A percentile compares a stretch with the other conserved stretches of the same genome.
These are phyloP conservation scores for Barbarea vulgaris DNA, from an alignment of 345 rosid species.

Conservation along the genomic window DNA sequence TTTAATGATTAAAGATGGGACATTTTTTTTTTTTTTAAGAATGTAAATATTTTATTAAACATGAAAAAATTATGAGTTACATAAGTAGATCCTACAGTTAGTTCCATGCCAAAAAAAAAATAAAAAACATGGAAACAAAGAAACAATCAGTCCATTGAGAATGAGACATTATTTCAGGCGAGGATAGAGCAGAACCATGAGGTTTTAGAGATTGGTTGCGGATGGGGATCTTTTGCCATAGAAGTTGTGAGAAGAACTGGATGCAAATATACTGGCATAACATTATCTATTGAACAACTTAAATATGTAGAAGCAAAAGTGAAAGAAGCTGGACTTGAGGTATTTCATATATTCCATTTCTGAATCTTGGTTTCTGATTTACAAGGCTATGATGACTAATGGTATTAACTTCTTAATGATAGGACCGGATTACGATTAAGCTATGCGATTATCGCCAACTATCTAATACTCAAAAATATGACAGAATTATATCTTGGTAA, in stretches of 20 bases:
- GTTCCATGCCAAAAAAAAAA: too few relatives aligned
- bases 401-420: neutral
- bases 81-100: too few relatives aligned
- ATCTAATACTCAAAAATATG: conserved; percentile 52
- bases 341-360: conserved; percentile 8
- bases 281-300: conserved; percentile 75
- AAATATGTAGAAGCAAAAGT: conserved; percentile 68
- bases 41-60: too few relatives aligned
- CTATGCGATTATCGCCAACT: conserved; percentile 78
- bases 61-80: too few relatives aligned
- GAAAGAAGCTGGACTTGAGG: conserved; percentile 89
- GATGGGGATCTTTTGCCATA: conserved; percentile 92
- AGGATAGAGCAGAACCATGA: conserved; percentile 65
- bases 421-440: conserved; percentile 61
- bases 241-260: conserved; percentile 85
- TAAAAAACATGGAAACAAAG: too few relatives aligned
- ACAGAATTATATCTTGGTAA: conserved; percentile 81
- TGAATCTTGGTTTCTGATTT: neutral
- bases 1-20: neutral
- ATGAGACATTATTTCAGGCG: conserved; percentile 59
- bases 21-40: too few relatives aligned
- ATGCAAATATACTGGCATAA: conserved; percentile 83
- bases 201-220: conserved; percentile 87
- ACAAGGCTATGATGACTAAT: neutral
- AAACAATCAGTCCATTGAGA: too few relatives aligned